Conservation (phyloP, 2,329 filamentous ascomycete species). For the Fusarium sp. region DNA sequence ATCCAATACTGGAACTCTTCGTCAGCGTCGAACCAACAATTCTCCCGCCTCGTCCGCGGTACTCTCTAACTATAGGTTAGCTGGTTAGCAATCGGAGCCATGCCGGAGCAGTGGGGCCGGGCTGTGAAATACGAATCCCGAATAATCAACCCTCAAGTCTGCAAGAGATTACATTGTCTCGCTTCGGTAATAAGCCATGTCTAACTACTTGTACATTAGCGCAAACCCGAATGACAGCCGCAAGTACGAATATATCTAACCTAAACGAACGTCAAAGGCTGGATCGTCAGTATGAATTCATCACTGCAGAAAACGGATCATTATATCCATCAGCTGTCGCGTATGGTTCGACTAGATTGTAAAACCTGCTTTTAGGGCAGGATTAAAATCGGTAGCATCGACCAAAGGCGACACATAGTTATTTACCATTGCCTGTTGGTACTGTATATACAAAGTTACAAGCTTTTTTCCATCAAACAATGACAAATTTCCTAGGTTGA, state of each 20-base stretch:
- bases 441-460: not conserved
- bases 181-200: slow-evolving; percentile 17
- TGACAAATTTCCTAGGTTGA: slow-evolving; percentile 11
- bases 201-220: not conserved
- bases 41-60: not conserved
- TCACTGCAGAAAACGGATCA: slow-evolving; percentile 1
- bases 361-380: slow-evolving; percentile 31
- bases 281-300: slow-evolving; percentile 16
- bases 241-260: not conserved
- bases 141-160: not conserved
- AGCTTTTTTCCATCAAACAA: not conserved
- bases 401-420: not conserved
- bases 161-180: not conserved
- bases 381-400: slow-evolving; percentile 2
- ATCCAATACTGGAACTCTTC: not conserved
- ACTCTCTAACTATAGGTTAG: not conserved
- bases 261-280: not conserved
- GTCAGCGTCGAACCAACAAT: not conserved
- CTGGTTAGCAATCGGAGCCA: slow-evolving; percentile 3
- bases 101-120: slow-evolving; percentile 34
- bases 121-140: not conserved
- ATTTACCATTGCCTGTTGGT: not conserved
- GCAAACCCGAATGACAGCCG: slow-evolving; percentile 4
- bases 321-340: not conserved
- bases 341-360: not conserved